phyloP scores from a whole-genome alignment of 352 stramenopile genomes.

The Thraustotheca clavata region DNA sequence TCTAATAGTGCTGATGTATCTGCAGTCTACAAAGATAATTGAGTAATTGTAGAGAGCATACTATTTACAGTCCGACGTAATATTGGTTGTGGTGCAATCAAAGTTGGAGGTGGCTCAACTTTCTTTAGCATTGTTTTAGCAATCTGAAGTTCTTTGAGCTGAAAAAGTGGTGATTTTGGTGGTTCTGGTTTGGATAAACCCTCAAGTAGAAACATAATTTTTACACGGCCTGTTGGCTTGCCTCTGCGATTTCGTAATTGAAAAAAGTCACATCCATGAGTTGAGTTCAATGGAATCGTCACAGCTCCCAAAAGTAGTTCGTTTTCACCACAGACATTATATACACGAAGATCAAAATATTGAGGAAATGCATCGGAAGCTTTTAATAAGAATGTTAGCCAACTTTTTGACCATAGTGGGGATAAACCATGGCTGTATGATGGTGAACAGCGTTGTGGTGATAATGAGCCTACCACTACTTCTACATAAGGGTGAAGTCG shows the following conservation, averaged over 20 bases:
- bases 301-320: neutral
- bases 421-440: neutral
- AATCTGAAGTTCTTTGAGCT: neutral
- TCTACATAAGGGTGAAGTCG: slow-evolving; percentile 7
- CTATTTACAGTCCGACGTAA: neutral
- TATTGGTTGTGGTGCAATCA: neutral
- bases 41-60: neutral
- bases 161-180: neutral
- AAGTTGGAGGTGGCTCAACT: neutral
- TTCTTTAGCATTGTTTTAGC: neutral
- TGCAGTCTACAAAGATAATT: neutral
- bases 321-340: neutral
- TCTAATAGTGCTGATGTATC: neutral
- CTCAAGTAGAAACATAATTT: slow-evolving; percentile 12
- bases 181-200: neutral
- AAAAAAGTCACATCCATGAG: neutral
- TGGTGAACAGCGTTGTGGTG: neutral
- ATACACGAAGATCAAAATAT: slow-evolving; percentile 2
- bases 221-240: slow-evolving; percentile 15
- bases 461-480: neutral
- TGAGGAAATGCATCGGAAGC: neutral
- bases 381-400: neutral
- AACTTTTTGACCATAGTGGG: slow-evolving; percentile 16
- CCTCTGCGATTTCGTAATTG: neutral
- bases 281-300: neutral